Conservation (phyloP, 352 stramenopile species). For the Globisporangium echinulatum region DNA sequence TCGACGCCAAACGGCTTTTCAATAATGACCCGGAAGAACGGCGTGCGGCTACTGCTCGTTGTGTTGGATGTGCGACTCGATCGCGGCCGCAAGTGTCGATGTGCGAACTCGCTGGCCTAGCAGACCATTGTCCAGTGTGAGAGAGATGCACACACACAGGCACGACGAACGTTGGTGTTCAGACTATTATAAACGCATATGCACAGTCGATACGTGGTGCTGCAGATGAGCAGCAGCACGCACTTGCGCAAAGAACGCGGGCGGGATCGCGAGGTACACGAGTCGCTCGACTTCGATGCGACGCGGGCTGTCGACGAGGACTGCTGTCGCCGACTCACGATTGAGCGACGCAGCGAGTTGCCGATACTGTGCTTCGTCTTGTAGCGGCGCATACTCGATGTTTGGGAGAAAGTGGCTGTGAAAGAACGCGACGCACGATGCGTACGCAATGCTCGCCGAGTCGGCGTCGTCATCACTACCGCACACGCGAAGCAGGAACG, state of each 20-base stretch:
- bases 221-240: not conserved
- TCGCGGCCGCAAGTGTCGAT: constrained; percentile 25
- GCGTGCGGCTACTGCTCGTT: not conserved
- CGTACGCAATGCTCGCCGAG: not conserved
- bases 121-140: no score
- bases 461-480: constrained; percentile 1
- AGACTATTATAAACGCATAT: no score
- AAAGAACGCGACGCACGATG: constrained; percentile 28
- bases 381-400: constrained; percentile 41
- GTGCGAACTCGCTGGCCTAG: constrained; percentile 25
- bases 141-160: no score
- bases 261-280: constrained; percentile 78
- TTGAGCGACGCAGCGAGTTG: constrained; percentile 13
- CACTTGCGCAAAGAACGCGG: constrained; percentile 56
- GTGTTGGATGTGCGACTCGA: not conserved
- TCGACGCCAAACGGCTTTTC: constrained; percentile 80
- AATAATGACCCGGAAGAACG: constrained; percentile 67
- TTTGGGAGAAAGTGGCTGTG: constrained; percentile 24
- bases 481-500: constrained; percentile 32
- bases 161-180: no score
- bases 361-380: constrained; percentile 25
- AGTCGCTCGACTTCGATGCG: constrained; percentile 32
- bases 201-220: not conserved
- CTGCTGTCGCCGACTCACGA: constrained; percentile 2
- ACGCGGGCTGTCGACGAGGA: not conserved